A percentile compares a stretch with the other conserved stretches of the same genome.
phyloP scores from a whole-genome alignment of 257 asterid genomes.

The Ballota nigra region DNA sequence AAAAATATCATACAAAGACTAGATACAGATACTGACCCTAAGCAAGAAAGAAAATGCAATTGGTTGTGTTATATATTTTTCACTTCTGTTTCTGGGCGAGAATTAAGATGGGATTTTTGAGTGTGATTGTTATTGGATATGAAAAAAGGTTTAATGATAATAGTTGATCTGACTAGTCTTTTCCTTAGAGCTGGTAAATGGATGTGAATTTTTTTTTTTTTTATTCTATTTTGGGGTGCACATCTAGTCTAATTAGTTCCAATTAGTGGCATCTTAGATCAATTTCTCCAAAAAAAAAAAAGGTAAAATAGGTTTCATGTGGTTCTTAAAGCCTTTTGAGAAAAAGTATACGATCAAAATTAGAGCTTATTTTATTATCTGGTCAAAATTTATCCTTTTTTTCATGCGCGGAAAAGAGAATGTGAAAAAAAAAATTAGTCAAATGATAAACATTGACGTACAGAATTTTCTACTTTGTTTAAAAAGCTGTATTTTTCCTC shows the following conservation, averaged over 20 bases:
- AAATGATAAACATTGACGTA: background rate
- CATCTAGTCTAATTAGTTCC: background rate
- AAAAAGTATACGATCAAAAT: background rate
- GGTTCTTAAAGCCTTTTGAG: background rate
- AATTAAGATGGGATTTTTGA: background rate
- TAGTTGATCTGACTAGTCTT: background rate
- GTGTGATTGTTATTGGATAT: background rate
- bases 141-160: background rate
- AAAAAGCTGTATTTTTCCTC: background rate
- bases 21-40: background rate
- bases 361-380: background rate
- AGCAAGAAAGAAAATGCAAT: constrained; percentile 1
- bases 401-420: background rate
- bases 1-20: background rate
- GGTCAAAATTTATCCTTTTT: background rate
- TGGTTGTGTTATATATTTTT: background rate
- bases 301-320: background rate
- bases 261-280: background rate
- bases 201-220: background rate
- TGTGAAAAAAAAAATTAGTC: background rate
- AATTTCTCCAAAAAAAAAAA: background rate
- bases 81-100: no score
- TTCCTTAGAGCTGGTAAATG: background rate
- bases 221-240: background rate
- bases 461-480: background rate